A percentile compares a stretch with the other conserved stretches of the same genome.
Conservation (phyloP, 345 rosid species). For the Aquilaria yunnanensis region DNA sequence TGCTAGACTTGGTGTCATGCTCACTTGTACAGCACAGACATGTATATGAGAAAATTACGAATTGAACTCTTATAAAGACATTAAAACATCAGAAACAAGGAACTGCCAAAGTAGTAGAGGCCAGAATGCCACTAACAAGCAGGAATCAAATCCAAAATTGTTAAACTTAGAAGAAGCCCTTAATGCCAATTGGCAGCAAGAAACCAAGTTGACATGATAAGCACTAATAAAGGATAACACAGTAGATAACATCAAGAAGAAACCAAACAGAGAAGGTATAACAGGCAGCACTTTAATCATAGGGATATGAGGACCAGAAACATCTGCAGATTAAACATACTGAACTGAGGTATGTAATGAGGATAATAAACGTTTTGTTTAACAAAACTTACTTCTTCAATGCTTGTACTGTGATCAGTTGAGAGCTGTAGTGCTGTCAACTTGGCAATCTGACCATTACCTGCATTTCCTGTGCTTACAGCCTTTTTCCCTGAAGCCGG, state of each 20-base stretch:
- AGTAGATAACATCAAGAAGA: background rate
- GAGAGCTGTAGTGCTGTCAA: conserved; percentile 87
- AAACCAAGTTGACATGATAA: background rate
- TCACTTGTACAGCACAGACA: too few relatives aligned
- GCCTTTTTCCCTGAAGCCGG: conserved; percentile 18
- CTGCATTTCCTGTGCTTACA: conserved; percentile 22
- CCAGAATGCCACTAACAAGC: background rate
- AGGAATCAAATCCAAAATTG: background rate
- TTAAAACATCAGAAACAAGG: too few relatives aligned
- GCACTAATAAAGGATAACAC: background rate
- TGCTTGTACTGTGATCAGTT: conserved; percentile 92
- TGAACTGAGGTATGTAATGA: conserved; percentile 6
- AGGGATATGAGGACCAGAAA: background rate
- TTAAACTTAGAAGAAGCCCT: conserved; percentile 1
- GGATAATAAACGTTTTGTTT: background rate
- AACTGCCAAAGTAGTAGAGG: too few relatives aligned
- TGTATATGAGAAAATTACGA: too few relatives aligned
- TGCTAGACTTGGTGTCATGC: too few relatives aligned
- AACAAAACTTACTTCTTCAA: conserved; percentile 74
- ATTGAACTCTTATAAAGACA: too few relatives aligned
- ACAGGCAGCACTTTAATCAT: background rate
- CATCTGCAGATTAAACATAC: too few relatives aligned
- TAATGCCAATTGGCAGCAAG: background rate
- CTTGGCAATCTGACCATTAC: conserved; percentile 33
- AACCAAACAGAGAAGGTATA: background rate